A percentile compares a stretch with the other conserved stretches of the same genome.
Conservation (phyloP, 139 green algal genomes). For the Desmodesmus armatus region DNA sequence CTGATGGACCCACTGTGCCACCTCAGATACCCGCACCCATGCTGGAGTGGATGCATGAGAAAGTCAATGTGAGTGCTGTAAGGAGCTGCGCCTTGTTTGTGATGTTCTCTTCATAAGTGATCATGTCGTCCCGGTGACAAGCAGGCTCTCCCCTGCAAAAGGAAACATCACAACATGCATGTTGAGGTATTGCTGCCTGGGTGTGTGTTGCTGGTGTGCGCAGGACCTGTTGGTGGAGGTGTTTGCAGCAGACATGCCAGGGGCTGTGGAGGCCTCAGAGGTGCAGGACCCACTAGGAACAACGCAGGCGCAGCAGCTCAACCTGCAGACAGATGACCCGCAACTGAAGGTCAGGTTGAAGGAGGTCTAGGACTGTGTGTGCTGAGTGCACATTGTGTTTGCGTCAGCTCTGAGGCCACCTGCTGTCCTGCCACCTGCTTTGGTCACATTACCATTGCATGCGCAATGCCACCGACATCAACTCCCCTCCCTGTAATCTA, state of each 20-base stretch:
- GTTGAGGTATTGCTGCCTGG: neutral
- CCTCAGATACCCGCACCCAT: neutral
- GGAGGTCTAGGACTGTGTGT: neutral
- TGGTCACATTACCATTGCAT: too few relatives aligned
- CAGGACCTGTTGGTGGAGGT: constrained; percentile 35
- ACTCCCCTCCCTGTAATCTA: neutral
- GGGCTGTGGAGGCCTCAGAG: neutral
- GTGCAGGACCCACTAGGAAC: neutral
- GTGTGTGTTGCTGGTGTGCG: neutral
- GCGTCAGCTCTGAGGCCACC: too few relatives aligned
- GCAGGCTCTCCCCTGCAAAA: too few relatives aligned
- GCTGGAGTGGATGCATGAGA: constrained; percentile 35
- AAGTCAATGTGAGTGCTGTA: constrained; percentile 11
- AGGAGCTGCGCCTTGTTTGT: too few relatives aligned
- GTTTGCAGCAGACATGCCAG: constrained; percentile 19
- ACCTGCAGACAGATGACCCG: constrained; percentile 14
- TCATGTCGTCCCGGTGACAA: too few relatives aligned
- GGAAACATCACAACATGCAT: neutral
- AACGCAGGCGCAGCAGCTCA: neutral
- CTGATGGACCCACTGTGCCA: neutral
- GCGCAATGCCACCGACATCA: neutral
- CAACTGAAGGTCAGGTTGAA: constrained; percentile 9
- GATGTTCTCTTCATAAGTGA: too few relatives aligned
- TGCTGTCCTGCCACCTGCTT: neutral
- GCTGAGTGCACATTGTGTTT: neutral